Percentiles rank a stretch among this genome's conserved stretches.
phyloP scores from a whole-genome alignment of 148 eudicot genomes.

The Chenopodium quinoa region DNA sequence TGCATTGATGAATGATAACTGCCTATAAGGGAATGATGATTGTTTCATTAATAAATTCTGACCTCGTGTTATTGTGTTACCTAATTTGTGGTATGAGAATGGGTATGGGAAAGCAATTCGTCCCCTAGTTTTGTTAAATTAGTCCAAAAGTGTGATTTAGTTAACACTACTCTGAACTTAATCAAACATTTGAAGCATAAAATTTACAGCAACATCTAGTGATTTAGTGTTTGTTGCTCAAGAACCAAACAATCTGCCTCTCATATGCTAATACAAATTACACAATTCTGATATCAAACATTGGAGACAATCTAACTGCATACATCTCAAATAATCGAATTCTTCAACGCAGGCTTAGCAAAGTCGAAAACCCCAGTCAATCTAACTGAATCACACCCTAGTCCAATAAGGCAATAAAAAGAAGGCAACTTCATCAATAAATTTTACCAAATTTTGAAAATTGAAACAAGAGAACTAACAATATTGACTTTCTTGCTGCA shows the following conservation, averaged over 20 bases:
- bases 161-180: not conserved
- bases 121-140: too few relatives aligned
- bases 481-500: not conserved
- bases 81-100: too few relatives aligned
- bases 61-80: too few relatives aligned
- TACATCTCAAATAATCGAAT: not conserved
- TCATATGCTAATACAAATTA: not conserved
- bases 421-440: not conserved
- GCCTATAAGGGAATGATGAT: too few relatives aligned
- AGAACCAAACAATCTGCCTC: too few relatives aligned
- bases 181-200: too few relatives aligned
- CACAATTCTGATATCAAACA: not conserved
- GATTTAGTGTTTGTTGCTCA: too few relatives aligned
- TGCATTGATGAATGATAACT: not conserved
- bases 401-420: not conserved
- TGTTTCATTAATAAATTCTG: too few relatives aligned
- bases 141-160: too few relatives aligned
- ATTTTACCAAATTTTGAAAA: not conserved
- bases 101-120: too few relatives aligned
- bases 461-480: not conserved
- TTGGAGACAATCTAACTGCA: not conserved
- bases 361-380: not conserved
- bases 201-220: too few relatives aligned
- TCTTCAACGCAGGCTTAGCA: not conserved
- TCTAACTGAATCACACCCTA: not conserved